Evolutionary conservation across 257 asterid species (phyloP).

Genomic region (Paraleonurus japonicus): DNA sequence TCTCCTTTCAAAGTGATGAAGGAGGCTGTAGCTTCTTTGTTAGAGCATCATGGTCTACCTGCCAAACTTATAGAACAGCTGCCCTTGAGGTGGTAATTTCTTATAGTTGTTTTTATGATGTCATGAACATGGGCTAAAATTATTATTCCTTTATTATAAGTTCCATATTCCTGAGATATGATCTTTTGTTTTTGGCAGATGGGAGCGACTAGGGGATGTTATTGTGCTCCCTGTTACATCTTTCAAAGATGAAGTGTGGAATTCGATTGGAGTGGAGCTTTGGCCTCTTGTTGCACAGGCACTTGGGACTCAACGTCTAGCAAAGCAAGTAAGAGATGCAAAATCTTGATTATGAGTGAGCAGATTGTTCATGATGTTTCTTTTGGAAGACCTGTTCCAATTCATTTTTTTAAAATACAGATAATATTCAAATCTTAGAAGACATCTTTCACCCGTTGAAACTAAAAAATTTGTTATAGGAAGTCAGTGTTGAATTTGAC

Average conservation of each 20-base stretch:
- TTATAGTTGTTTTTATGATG: neutral
- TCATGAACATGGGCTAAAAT: neutral
- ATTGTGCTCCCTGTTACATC: constrained; percentile 75
- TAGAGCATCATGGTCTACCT: constrained; percentile 51
- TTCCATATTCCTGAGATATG: constrained; percentile 20
- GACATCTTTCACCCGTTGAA: neutral
- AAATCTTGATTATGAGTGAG: neutral
- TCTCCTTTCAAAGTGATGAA: constrained; percentile 74
- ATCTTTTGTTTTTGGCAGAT: constrained; percentile 45
- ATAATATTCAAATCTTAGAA: neutral
- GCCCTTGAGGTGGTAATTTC: constrained; percentile 64
- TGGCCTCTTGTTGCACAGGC: constrained; percentile 84
- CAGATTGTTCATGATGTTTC: constrained; percentile 8
- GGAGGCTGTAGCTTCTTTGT: constrained; percentile 69
- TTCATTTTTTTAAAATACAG: neutral
- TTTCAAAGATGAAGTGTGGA: constrained; percentile 78
- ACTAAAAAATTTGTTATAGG: neutral
- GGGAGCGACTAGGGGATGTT: constrained; percentile 94
- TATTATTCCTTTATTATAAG: constrained; percentile 6
- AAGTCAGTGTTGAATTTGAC: constrained; percentile 11
- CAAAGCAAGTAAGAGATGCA: constrained; percentile 68
- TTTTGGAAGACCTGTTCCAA: neutral
- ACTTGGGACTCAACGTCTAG: constrained; percentile 78
- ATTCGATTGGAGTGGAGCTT: constrained; percentile 59
- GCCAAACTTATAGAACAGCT: constrained; percentile 65